These are phyloP conservation scores for Centella asiatica DNA, from an alignment of 129 eudicot species.

Conservation along the genomic window DNA sequence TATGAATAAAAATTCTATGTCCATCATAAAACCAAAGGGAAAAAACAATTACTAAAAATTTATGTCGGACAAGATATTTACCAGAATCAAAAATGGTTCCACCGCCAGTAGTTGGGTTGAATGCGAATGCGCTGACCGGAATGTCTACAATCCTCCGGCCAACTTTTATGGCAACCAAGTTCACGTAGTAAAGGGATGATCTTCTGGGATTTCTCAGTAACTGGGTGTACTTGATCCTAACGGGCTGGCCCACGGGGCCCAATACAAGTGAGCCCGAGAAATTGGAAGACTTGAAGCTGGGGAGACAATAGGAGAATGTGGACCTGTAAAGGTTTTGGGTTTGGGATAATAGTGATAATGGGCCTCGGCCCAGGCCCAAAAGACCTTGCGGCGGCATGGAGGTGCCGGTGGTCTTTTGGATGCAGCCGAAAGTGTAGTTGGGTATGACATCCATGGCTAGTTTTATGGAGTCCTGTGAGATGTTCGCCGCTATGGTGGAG, in stretches of 20 bases:
- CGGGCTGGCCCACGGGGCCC: conserved; percentile 73
- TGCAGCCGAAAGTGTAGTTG: conserved; percentile 71
- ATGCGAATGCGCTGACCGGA: conserved; percentile 61
- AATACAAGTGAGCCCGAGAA: conserved; percentile 74
- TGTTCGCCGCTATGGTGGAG: conserved; percentile 50
- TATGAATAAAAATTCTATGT: too few relatives aligned
- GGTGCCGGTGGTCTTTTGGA: conserved; percentile 38
- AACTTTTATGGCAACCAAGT: conserved; percentile 54
- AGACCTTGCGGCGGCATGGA: conserved; percentile 88
- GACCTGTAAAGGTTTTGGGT: conserved; percentile 54
- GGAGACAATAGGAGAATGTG: conserved; percentile 87
- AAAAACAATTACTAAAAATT: background rate
- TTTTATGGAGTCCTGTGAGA: conserved; percentile 67
- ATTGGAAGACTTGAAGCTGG: conserved; percentile 63
- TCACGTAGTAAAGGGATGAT: conserved; percentile 87
- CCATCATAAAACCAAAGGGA: too few relatives aligned
- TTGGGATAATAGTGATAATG: conserved; percentile 68
- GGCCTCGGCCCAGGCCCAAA: conserved; percentile 89
- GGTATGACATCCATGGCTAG: conserved; percentile 57
- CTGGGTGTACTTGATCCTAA: conserved; percentile 51
- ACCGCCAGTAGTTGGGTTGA: conserved; percentile 70
- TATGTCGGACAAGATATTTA: conserved; percentile 6
- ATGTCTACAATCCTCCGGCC: conserved; percentile 50
- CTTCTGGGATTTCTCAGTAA: conserved; percentile 78
- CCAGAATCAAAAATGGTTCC: conserved; percentile 95